Evolutionary conservation across 768 basidiomycete species (phyloP).

Genomic region (Clathrus columnatus): DNA sequence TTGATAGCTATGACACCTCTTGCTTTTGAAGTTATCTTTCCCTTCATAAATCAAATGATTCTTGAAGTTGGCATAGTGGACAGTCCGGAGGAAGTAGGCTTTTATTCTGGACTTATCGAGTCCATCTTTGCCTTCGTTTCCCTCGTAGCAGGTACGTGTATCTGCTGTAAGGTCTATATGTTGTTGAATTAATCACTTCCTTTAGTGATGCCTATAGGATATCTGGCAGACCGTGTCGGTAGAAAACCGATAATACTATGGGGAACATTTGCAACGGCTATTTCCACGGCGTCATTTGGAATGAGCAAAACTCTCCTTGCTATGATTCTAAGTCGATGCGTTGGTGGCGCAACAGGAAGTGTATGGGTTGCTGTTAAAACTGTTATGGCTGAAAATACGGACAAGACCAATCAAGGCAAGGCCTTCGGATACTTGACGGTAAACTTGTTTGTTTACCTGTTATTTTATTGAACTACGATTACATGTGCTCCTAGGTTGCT

Average conservation of each 20-base stretch:
- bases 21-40: conserved; percentile 11
- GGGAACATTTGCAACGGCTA: conserved; percentile 12
- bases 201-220: background rate
- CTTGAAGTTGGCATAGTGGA: conserved; percentile 15
- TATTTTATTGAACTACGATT: too few species aligned
- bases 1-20: conserved; percentile 10
- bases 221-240: conserved; percentile 14
- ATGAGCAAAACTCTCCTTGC: conserved; percentile 12
- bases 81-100: conserved; percentile 16
- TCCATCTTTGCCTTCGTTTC: conserved; percentile 6
- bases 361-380: background rate
- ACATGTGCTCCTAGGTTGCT: background rate
- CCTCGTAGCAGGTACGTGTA: conserved; percentile 9
- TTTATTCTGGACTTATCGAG: conserved; percentile 16
- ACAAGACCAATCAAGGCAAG: conserved; percentile 1
- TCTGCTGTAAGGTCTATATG: background rate
- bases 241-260: conserved; percentile 17
- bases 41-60: conserved; percentile 16
- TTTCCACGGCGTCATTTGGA: conserved; percentile 14
- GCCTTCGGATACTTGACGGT: background rate
- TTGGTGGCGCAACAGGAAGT: conserved; percentile 6
- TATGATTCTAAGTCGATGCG: conserved; percentile 13
- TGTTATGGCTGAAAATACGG: conserved; percentile 3
- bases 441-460: too few species aligned
- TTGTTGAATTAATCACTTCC: background rate